Evolutionary conservation across 2,329 filamentous ascomycete genomes (phyloP).

Genomic region (Cladosporium sphaerospermum): DNA sequence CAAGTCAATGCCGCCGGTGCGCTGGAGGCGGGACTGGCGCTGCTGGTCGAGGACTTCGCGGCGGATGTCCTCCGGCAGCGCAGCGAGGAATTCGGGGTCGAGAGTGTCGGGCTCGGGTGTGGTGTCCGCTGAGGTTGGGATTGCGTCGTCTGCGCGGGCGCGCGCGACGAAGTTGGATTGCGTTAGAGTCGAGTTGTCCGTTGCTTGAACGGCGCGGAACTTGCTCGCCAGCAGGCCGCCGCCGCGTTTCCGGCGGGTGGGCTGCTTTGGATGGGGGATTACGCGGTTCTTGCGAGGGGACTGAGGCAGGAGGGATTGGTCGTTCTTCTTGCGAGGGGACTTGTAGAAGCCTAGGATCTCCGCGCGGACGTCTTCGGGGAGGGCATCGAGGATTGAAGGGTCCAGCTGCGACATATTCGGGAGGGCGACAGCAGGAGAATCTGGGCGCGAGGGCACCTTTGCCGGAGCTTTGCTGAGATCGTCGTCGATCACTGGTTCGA

Average conservation of each 20-base stretch:
- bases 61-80: slow-evolving; percentile 74
- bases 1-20: slow-evolving; percentile 35
- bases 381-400: slow-evolving; percentile 70
- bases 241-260: slow-evolving; percentile 61
- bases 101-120: slow-evolving; percentile 44
- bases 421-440: slow-evolving; percentile 35
- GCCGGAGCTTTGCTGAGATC: slow-evolving; percentile 1
- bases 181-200: slow-evolving; percentile 55
- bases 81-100: slow-evolving; percentile 69
- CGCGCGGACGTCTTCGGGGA: slow-evolving; percentile 78
- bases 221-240: slow-evolving; percentile 40
- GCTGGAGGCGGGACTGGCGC: slow-evolving; percentile 53
- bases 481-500: slow-evolving; percentile 4
- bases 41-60: slow-evolving; percentile 73
- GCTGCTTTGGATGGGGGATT: slow-evolving; percentile 49
- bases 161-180: slow-evolving; percentile 66
- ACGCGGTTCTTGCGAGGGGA: slow-evolving; percentile 54
- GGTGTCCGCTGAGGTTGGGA: slow-evolving; percentile 24
- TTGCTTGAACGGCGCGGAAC: slow-evolving; percentile 38
- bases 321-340: slow-evolving; percentile 28
- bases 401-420: slow-evolving; percentile 73
- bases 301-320: slow-evolving; percentile 31
- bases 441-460: slow-evolving; percentile 15
- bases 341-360: slow-evolving; percentile 73
- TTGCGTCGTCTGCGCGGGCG: slow-evolving; percentile 13